These are phyloP conservation scores for California macrophylla DNA, from an alignment of 441 rosid genomes.

Conservation along the genomic window DNA sequence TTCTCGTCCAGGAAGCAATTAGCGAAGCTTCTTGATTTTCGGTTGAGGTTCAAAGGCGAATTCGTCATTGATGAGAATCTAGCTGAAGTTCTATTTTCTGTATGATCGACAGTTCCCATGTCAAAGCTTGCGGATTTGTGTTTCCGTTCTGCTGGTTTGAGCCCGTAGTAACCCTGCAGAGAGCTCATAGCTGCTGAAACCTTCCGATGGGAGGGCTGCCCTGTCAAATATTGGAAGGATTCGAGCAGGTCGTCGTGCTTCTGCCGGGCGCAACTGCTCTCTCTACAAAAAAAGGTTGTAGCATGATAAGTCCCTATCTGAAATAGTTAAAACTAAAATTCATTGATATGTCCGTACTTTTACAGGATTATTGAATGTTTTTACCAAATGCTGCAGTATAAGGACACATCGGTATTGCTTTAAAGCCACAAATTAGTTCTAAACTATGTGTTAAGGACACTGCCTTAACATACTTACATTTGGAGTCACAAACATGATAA, in stretches of 20 bases:
- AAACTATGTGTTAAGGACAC: background rate
- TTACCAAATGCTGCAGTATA: background rate
- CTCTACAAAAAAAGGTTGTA: slow-evolving; percentile 34
- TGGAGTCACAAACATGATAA: background rate
- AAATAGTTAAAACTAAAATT: background rate
- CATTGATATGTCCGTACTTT: background rate
- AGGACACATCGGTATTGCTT: background rate
- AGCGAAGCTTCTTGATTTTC: slow-evolving; percentile 55
- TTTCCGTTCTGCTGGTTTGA: slow-evolving; percentile 29
- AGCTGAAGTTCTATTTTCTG: slow-evolving; percentile 27
- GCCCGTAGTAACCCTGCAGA: slow-evolving; percentile 52
- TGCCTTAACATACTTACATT: background rate
- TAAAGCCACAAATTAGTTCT: background rate
- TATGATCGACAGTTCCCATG: slow-evolving; percentile 29
- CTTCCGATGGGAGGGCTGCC: slow-evolving; percentile 35
- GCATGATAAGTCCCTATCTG: background rate
- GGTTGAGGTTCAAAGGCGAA: slow-evolving; percentile 35
- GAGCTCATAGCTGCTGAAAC: slow-evolving; percentile 56
- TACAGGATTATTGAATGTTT: background rate
- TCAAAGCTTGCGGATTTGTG: slow-evolving; percentile 36
- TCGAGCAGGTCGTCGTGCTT: slow-evolving; percentile 31
- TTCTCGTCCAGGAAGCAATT: slow-evolving; percentile 38
- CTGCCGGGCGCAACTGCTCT: slow-evolving; percentile 22
- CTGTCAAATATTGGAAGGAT: slow-evolving; percentile 54
- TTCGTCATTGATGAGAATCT: slow-evolving; percentile 30